Conservation (phyloP, 139 green algal genomes). For the Chlorella sp. region DNA sequence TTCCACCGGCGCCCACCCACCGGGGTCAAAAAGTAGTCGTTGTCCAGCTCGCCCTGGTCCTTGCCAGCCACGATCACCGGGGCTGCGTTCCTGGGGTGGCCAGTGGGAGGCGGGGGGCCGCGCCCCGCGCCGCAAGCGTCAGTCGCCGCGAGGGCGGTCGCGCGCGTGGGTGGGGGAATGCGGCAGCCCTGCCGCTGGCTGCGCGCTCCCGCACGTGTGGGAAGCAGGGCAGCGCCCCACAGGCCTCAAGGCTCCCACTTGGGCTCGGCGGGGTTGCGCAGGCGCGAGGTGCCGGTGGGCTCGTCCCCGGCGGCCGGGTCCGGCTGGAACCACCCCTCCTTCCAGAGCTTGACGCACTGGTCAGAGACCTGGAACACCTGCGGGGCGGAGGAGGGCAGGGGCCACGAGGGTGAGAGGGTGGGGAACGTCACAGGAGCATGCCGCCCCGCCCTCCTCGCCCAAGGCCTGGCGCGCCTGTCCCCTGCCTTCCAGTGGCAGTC, state of each 20-base stretch:
- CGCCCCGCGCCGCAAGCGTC: background rate
- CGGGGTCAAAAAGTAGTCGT: slow-evolving; percentile 93
- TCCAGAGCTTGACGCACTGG: slow-evolving; percentile 80
- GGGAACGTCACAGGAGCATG: too few relatives aligned
- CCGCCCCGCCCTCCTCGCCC: too few relatives aligned
- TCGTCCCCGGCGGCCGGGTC: slow-evolving; percentile 4
- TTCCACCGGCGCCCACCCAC: too few relatives aligned
- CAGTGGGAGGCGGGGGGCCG: background rate
- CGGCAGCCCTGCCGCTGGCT: background rate
- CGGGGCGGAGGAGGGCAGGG: background rate
- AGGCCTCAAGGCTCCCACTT: slow-evolving; percentile 18
- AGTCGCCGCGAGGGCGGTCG: background rate
- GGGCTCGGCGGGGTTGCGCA: slow-evolving; percentile 59
- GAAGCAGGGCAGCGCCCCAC: background rate
- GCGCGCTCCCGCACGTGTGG: background rate
- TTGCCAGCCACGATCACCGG: slow-evolving; percentile 87
- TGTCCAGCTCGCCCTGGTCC: slow-evolving; percentile 91
- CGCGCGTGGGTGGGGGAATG: background rate
- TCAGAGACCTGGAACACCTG: slow-evolving; percentile 54
- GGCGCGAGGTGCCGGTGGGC: slow-evolving; percentile 28
- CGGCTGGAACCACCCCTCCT: slow-evolving; percentile 78
- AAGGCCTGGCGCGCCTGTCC: background rate
- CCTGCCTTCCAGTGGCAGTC: background rate
- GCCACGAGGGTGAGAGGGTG: background rate
- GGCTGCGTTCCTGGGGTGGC: slow-evolving; percentile 63